Evolutionary conservation across 1,284 basidiomycete genomes (phyloP), one percentile per base, ranked within the genome.

Genomic region (Leccinum pachyderme): DNA sequence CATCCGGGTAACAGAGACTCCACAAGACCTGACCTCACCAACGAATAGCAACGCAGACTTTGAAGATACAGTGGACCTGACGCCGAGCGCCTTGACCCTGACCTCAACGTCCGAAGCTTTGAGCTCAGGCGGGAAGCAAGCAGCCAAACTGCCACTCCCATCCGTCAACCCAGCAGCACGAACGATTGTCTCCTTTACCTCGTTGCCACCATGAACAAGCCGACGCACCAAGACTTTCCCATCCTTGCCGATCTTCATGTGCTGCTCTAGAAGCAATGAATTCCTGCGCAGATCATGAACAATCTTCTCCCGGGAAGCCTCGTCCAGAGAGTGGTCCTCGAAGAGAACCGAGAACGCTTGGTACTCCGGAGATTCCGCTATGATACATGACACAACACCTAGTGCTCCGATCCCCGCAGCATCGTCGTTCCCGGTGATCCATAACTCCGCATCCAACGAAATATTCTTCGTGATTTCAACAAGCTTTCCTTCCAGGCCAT

Each of bases 341-440:
- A 68, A 68, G 4, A 68, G 63, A 1, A 68, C 49, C 5, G 68
- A 69, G 24, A 58, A 68, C 1, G 66, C 65, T 15, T 53, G 57
- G 45, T 66, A 70, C 41, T 69, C 64, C 7, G 67, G 63, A 4
- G 60, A 68, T 24, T 70, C 68, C 3, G 67, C 65, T 8, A 69
- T 60, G 11, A 68, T 47, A 45, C 68, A 68, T 0, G 67, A 67
- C 6, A 63, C 67, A 24, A 70, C 29, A 22, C 66, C 68, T 7
- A 68, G 60, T n/a, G 66, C 66, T 8, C 63, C 67, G 18, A 69
- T 68, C 22, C 68, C 65, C 35, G 53, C 67, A 5, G 66, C 59
- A 22, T 70, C 61, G 44, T 68, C 67, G 27, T 68, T 69, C 7
- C 65, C 67, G 2, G 60, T 65, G 44, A 68, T 60, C 66, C 66